Conservation (phyloP, 2,329 filamentous ascomycete genomes). For the Cryphonectria radicalis region DNA sequence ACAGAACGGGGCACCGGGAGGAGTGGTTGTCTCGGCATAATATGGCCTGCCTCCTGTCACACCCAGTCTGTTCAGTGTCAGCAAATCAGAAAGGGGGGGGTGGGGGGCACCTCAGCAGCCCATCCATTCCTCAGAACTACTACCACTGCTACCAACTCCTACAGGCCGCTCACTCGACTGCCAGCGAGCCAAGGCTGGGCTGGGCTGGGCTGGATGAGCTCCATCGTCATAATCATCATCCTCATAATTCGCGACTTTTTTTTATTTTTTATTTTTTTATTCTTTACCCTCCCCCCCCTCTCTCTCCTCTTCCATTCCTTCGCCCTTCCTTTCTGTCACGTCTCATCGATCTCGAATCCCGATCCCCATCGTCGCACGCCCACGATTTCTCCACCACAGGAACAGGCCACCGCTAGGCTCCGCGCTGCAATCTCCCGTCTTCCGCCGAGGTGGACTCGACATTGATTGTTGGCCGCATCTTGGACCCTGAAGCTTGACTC, state of each 20-base stretch:
- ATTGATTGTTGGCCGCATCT: neutral
- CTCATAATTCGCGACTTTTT: neutral
- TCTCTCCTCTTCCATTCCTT: neutral
- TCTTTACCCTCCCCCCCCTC: no score
- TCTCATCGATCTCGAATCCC: slow-evolving; percentile 15
- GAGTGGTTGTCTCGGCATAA: neutral
- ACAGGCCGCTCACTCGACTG: neutral
- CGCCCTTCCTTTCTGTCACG: slow-evolving; percentile 18
- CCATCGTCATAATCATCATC: slow-evolving; percentile 2
- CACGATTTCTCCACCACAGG: slow-evolving; percentile 21
- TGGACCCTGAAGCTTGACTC: neutral
- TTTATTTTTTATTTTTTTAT: no score
- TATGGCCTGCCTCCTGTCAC: neutral
- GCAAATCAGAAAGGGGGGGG: neutral
- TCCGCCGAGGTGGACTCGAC: slow-evolving; percentile 12
- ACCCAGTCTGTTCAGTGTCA: neutral
- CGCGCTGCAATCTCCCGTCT: slow-evolving; percentile 7
- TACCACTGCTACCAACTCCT: neutral
- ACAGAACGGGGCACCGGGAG: neutral
- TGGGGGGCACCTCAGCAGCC: neutral
- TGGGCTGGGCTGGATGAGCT: neutral
- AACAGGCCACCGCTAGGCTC: slow-evolving; percentile 15
- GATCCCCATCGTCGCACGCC: slow-evolving; percentile 14
- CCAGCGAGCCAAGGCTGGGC: neutral
- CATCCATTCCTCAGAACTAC: neutral